Evolutionary conservation across 192 early-diverging fungal species (phyloP).

Genomic region (Rhizoclosmatium sp.): DNA sequence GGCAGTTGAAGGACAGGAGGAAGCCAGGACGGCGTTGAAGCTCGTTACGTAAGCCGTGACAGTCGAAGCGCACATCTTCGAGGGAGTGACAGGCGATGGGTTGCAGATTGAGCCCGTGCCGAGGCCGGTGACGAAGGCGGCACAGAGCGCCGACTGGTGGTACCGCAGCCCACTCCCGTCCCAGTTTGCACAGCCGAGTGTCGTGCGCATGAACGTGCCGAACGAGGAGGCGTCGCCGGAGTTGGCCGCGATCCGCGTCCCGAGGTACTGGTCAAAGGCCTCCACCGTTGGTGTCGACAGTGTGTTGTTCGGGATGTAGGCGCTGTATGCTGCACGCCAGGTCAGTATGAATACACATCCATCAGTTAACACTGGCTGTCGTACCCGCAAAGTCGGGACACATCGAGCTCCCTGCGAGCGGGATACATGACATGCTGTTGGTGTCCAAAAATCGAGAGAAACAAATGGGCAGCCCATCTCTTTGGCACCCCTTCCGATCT

Average conservation of each 20-base stretch:
- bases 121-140: neutral
- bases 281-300: neutral
- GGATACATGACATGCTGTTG: neutral
- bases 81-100: neutral
- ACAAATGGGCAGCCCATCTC: neutral
- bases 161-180: conserved; percentile 15
- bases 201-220: neutral
- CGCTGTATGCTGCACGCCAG: neutral
- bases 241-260: neutral
- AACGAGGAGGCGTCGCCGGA: conserved; percentile 8
- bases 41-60: conserved; percentile 4
- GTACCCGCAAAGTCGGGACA: conserved; percentile 23
- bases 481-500: neutral
- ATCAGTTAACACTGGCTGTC: neutral
- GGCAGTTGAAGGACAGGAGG: neutral
- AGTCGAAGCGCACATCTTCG: neutral
- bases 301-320: conserved; percentile 11
- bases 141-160: conserved; percentile 28
- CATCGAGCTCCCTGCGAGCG: conserved; percentile 5
- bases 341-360: neutral
- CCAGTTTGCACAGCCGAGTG: conserved; percentile 16
- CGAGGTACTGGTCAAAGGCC: neutral
- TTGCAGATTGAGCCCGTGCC: neutral
- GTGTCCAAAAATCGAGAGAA: neutral
- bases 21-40: neutral